Percentiles rank a stretch among this genome's conserved stretches.
Evolutionary conservation across 208 protist species (phyloP).

Genomic region (Trypanosoma caninum): DNA sequence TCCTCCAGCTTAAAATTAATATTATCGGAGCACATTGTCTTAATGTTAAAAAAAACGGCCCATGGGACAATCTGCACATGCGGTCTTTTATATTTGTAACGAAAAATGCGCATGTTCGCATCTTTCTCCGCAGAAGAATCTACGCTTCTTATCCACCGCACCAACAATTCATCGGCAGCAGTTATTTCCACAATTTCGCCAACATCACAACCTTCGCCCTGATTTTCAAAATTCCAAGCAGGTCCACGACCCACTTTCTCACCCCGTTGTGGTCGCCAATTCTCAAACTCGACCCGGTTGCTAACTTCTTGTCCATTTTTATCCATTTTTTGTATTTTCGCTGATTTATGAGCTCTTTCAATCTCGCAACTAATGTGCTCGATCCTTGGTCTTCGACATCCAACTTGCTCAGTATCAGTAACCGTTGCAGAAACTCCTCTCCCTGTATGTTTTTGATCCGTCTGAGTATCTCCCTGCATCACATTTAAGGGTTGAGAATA

Average conservation of each 20-base stretch:
- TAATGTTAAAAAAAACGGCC: conserved; percentile 42
- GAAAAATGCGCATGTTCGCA: conserved; percentile 34
- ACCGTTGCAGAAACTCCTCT: too few relatives aligned
- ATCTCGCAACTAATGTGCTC: not conserved
- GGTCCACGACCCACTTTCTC: conserved; percentile 73
- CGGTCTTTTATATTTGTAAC: conserved; percentile 59
- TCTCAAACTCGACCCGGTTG: conserved; percentile 15
- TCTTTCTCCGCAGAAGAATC: conserved; percentile 30
- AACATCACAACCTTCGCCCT: conserved; percentile 66
- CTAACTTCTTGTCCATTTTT: not conserved
- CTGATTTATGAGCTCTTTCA: conserved; percentile 1
- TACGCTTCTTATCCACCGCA: conserved; percentile 62
- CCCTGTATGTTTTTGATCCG: too few relatives aligned
- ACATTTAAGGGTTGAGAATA: too few relatives aligned
- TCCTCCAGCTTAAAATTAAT: conserved; percentile 58
- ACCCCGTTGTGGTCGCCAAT: conserved; percentile 56
- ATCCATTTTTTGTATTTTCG: conserved; percentile 16
- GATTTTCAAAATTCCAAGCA: conserved; percentile 51
- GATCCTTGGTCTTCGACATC: not conserved
- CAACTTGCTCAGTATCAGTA: not conserved
- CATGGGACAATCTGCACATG: conserved; percentile 64
- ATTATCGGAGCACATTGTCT: conserved; percentile 36
- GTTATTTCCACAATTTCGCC: conserved; percentile 71
- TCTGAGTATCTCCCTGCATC: too few relatives aligned
- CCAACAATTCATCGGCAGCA: conserved; percentile 44